Conservation (phyloP, 805 yeast genomes). For the Suhomyces tanzawaensis region DNA sequence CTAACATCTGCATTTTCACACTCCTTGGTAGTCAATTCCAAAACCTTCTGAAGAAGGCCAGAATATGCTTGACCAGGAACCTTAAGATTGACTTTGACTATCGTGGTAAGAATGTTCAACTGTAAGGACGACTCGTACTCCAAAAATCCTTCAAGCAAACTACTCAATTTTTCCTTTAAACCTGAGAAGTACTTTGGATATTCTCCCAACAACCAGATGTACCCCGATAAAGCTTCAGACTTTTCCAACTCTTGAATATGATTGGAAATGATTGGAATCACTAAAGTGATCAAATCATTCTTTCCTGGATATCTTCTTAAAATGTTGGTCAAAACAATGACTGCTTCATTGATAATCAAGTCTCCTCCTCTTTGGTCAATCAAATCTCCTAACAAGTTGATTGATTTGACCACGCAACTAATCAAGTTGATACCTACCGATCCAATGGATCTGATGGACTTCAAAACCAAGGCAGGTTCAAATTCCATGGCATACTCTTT, state of each 20-base stretch:
- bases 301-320: constrained; percentile 62
- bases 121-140: constrained; percentile 64
- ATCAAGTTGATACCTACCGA: constrained; percentile 67
- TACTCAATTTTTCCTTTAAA: constrained; percentile 45
- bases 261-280: constrained; percentile 53
- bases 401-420: constrained; percentile 51
- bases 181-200: constrained; percentile 60
- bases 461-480: constrained; percentile 72
- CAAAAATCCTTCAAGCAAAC: constrained; percentile 49
- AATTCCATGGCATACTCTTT: constrained; percentile 83
- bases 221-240: constrained; percentile 53
- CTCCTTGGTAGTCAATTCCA: constrained; percentile 61
- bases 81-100: constrained; percentile 53
- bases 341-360: constrained; percentile 58
- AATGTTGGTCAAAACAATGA: constrained; percentile 60
- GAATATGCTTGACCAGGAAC: constrained; percentile 29
- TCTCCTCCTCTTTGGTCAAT: constrained; percentile 61
- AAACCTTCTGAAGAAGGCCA: constrained; percentile 51
- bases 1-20: constrained; percentile 75
- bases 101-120: constrained; percentile 54
- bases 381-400: constrained; percentile 58
- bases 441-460: constrained; percentile 65
- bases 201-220: constrained; percentile 72
- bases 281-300: constrained; percentile 46
- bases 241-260: constrained; percentile 47